Conservation (phyloP, 1,139 yeast genomes). For the Lodderomyces orthopsilosis region DNA sequence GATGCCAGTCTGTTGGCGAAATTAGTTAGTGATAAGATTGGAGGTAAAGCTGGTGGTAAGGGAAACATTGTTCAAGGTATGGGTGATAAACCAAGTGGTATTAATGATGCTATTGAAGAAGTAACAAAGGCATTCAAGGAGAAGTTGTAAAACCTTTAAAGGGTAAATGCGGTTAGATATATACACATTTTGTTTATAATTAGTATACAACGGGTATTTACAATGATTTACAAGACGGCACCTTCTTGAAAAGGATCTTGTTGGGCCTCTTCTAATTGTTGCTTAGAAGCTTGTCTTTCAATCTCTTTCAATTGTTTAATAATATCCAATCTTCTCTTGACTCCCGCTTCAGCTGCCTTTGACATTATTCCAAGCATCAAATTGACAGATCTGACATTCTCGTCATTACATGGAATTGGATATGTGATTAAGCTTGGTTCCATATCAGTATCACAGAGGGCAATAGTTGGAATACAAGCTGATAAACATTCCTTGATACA, state of each 20-base stretch:
- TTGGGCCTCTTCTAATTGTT: neutral
- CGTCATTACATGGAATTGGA: slow-evolving; percentile 96
- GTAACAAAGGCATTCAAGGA: slow-evolving; percentile 58
- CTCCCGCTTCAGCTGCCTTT: slow-evolving; percentile 80
- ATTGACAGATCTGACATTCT: slow-evolving; percentile 78
- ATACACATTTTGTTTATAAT: slow-evolving; percentile 3
- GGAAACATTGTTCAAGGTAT: slow-evolving; percentile 96
- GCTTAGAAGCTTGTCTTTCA: slow-evolving; percentile 2
- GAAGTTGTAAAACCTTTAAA: slow-evolving; percentile 37
- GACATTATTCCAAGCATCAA: slow-evolving; percentile 80
- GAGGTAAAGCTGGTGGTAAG: slow-evolving; percentile 99
- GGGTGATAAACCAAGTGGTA: slow-evolving; percentile 77
- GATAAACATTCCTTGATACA: slow-evolving; percentile 80
- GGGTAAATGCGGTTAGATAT: neutral
- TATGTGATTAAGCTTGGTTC: slow-evolving; percentile 89
- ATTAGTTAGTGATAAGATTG: slow-evolving; percentile 68
- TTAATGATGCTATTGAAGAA: slow-evolving; percentile 70
- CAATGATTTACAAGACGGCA: neutral
- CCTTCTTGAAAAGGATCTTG: neutral
- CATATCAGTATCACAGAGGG: slow-evolving; percentile 88
- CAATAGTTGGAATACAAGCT: slow-evolving; percentile 87
- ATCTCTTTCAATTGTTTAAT: slow-evolving; percentile 19
- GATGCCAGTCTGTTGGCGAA: slow-evolving; percentile 75
- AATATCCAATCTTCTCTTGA: slow-evolving; percentile 49
- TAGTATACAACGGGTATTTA: neutral